A percentile compares a stretch with the other conserved stretches of the same genome.
These are phyloP conservation scores for Mortierella antarctica DNA, from an alignment of 192 early-diverging fungal genomes.

Conservation along the genomic window DNA sequence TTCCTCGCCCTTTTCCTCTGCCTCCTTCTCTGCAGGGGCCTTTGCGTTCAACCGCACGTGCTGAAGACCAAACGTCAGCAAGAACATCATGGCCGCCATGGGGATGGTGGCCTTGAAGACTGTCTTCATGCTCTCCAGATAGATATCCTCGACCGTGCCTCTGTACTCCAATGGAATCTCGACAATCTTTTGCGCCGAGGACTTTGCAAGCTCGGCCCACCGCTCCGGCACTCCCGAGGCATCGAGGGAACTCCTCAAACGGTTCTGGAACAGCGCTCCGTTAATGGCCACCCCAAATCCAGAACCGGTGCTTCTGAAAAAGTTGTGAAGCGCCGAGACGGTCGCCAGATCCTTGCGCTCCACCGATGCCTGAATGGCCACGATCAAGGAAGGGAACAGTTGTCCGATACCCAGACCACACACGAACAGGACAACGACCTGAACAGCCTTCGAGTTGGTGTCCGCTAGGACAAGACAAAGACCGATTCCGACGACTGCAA, in stretches of 20 bases:
- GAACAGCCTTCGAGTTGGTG: slow-evolving; percentile 55
- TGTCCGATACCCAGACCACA: slow-evolving; percentile 74
- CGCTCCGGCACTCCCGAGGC: slow-evolving; percentile 5
- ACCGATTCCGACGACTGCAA: slow-evolving; percentile 69
- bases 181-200: slow-evolving; percentile 38
- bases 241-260: slow-evolving; percentile 5
- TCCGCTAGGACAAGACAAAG: slow-evolving; percentile 76
- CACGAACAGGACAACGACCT: slow-evolving; percentile 70
- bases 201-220: slow-evolving; percentile 17
- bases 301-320: slow-evolving; percentile 56
- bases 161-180: slow-evolving; percentile 24
- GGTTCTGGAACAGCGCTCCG: slow-evolving; percentile 66
- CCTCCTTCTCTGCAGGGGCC: background rate
- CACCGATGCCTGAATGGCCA: slow-evolving; percentile 45
- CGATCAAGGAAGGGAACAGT: slow-evolving; percentile 43
- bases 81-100: slow-evolving; percentile 45
- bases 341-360: slow-evolving; percentile 45
- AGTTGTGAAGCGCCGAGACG: slow-evolving; percentile 57
- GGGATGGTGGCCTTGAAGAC: slow-evolving; percentile 53
- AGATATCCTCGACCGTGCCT: slow-evolving; percentile 22
- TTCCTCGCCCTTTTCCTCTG: too few species aligned
- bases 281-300: slow-evolving; percentile 71
- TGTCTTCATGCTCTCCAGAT: slow-evolving; percentile 43
- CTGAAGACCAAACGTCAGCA: slow-evolving; percentile 34
- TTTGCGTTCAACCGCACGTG: slow-evolving; percentile 35